Percentiles rank a stretch among this genome's conserved stretches.
Evolutionary conservation across 2,329 filamentous ascomycete genomes (phyloP).

Genomic region (Onygena corvina): DNA sequence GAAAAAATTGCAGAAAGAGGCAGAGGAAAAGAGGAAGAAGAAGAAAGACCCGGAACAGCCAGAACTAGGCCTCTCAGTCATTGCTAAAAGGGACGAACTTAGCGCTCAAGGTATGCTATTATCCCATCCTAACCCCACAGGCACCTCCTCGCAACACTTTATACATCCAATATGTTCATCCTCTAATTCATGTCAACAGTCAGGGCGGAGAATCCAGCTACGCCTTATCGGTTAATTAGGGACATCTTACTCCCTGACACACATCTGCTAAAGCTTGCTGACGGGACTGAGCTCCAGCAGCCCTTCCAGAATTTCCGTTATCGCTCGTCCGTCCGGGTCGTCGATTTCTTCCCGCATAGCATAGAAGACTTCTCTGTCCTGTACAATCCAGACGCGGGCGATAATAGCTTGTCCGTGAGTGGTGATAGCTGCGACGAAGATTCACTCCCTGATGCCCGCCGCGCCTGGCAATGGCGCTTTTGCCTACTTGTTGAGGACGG

Average conservation of each 20-base stretch:
- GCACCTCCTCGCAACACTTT: no score
- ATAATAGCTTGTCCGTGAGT: constrained; percentile 9
- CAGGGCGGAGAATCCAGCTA: constrained; percentile 34
- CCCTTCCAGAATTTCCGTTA: constrained; percentile 68
- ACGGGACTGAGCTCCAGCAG: constrained; percentile 37
- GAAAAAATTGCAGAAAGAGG: constrained; percentile 21
- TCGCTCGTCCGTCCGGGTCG: constrained; percentile 57
- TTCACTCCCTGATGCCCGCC: neutral
- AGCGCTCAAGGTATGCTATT: constrained; percentile 35
- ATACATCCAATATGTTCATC: constrained; percentile 1
- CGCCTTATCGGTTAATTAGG: constrained; percentile 30
- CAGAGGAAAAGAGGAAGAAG: constrained; percentile 21
- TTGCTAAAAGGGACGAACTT: constrained; percentile 17
- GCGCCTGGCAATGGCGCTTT: constrained; percentile 72
- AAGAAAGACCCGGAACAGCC: constrained; percentile 16
- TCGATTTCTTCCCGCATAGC: constrained; percentile 63
- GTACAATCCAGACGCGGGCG: constrained; percentile 33
- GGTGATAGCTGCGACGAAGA: constrained; percentile 24
- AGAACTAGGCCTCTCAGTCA: constrained; percentile 10
- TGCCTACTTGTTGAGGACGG: constrained; percentile 65
- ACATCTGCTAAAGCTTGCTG: constrained; percentile 37
- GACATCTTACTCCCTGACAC: constrained; percentile 40
- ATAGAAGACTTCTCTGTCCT: constrained; percentile 58
- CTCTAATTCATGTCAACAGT: constrained; percentile 35
- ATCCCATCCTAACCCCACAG: neutral